Conservation (phyloP, 345 rosid species). For the Trapa incisa region DNA sequence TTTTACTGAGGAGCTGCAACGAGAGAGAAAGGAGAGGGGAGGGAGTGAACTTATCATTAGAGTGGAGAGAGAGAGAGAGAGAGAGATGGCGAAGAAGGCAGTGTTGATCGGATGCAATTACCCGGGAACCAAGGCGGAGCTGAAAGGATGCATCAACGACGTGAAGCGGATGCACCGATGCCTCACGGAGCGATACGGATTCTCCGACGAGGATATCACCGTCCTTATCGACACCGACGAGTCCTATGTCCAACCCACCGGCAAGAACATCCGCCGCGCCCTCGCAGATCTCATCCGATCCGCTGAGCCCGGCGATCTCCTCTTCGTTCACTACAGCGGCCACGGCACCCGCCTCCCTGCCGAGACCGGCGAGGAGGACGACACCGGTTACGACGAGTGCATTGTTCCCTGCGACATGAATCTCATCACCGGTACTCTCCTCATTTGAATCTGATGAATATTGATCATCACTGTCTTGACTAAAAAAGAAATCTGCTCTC, state of each 20-base stretch:
- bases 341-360: too few species aligned
- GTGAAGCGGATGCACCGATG: constrained; percentile 47
- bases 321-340: too few species aligned
- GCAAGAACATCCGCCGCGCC: constrained; percentile 52
- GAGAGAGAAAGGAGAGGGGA: background rate
- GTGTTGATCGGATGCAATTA: constrained; percentile 77
- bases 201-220: constrained; percentile 44
- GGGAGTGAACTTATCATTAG: background rate
- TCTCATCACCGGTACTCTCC: constrained; percentile 57
- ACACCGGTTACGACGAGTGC: constrained; percentile 92
- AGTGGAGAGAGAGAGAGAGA: background rate
- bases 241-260: constrained; percentile 55
- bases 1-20: too few species aligned
- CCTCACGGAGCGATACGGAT: constrained; percentile 56
- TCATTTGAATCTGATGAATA: background rate
- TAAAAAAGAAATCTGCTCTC: too few species aligned
- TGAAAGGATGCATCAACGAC: constrained; percentile 88
- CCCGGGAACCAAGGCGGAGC: constrained; percentile 74
- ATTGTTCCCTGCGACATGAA: constrained; percentile 94
- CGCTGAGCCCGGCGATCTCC: constrained; percentile 13
- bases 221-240: constrained; percentile 39
- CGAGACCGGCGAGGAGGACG: constrained; percentile 78
- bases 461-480: too few species aligned
- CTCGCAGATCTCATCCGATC: constrained; percentile 43
- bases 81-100: constrained; percentile 52